Evolutionary conservation across 148 eudicot genomes (phyloP).

Genomic region (Vaccinium vitisidaea): DNA sequence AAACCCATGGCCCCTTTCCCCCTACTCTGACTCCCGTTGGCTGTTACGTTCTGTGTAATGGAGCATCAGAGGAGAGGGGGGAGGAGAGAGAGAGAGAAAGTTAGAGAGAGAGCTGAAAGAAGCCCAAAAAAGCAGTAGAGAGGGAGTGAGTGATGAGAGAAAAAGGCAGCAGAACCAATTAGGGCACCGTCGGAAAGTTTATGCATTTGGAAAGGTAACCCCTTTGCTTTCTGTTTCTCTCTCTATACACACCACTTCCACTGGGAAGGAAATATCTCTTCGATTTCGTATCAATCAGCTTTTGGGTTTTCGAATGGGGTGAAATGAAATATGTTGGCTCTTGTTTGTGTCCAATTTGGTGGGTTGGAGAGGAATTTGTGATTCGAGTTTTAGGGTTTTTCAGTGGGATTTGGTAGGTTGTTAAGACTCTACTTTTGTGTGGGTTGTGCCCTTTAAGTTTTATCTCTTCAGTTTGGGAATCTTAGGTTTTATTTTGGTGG

Average conservation of each 20-base stretch:
- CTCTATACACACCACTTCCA: background rate
- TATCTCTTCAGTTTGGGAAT: background rate
- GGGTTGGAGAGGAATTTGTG: background rate
- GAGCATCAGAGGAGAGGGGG: background rate
- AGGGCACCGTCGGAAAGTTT: constrained; percentile 29
- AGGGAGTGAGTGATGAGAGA: constrained; percentile 19
- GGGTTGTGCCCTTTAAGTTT: background rate
- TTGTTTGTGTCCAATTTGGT: constrained; percentile 7
- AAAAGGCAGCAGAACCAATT: constrained; percentile 22
- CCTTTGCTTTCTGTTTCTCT: constrained; percentile 5
- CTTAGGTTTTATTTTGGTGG: constrained; percentile 13
- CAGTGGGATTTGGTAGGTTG: background rate
- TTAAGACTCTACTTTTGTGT: background rate
- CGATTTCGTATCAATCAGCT: constrained; percentile 1
- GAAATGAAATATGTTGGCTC: background rate
- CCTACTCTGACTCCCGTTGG: constrained; percentile 33
- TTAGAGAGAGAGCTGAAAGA: constrained; percentile 20
- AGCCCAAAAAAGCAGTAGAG: constrained; percentile 14
- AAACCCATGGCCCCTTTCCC: constrained; percentile 18
- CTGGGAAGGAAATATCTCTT: background rate
- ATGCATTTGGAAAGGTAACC: constrained; percentile 39
- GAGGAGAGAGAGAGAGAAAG: constrained; percentile 16
- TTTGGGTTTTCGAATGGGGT: background rate
- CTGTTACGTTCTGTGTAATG: constrained; percentile 13
- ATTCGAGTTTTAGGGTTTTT: background rate